phyloP scores from a whole-genome alignment of 163 green algal genomes.

The Trebouxia gelatinosa region DNA sequence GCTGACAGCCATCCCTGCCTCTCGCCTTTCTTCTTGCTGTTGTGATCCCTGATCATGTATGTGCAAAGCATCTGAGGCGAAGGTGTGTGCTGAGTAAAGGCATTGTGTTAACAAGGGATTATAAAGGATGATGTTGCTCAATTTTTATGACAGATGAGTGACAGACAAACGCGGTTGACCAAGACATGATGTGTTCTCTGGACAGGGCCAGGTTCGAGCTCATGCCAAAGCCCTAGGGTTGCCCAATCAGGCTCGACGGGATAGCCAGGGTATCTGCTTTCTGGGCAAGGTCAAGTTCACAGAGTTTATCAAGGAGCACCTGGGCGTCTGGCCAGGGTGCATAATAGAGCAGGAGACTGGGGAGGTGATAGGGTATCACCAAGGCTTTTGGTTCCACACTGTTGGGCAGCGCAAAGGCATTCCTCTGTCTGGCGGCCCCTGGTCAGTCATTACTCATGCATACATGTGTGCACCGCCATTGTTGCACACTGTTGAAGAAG shows the following conservation, averaged over 20 bases:
- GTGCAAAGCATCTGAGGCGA: no score
- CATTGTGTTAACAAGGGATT: no score
- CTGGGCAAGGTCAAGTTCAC: constrained; percentile 88
- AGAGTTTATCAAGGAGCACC: constrained; percentile 70
- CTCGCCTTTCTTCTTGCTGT: no score
- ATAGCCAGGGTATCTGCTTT: constrained; percentile 99
- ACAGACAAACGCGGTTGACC: not conserved
- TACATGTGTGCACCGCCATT: not conserved
- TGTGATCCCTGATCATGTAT: no score
- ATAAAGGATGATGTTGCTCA: no score
- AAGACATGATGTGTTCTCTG: not conserved
- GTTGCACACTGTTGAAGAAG: no score
- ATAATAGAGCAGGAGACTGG: constrained; percentile 85
- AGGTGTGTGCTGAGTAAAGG: no score
- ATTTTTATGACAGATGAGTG: no score
- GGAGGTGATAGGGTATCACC: constrained; percentile 61
- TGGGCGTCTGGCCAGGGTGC: constrained; percentile 85
- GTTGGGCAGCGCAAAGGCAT: constrained; percentile 94
- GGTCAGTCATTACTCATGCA: constrained; percentile 71
- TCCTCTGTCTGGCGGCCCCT: constrained; percentile 83
- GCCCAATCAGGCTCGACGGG: constrained; percentile 85
- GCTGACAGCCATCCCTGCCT: no score
- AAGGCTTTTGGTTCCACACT: constrained; percentile 98
- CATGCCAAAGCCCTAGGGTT: constrained; percentile 76
- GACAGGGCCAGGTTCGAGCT: constrained; percentile 70